phyloP scores from a whole-genome alignment of 2,329 filamentous ascomycete species.

The Beauveria medogensis region DNA sequence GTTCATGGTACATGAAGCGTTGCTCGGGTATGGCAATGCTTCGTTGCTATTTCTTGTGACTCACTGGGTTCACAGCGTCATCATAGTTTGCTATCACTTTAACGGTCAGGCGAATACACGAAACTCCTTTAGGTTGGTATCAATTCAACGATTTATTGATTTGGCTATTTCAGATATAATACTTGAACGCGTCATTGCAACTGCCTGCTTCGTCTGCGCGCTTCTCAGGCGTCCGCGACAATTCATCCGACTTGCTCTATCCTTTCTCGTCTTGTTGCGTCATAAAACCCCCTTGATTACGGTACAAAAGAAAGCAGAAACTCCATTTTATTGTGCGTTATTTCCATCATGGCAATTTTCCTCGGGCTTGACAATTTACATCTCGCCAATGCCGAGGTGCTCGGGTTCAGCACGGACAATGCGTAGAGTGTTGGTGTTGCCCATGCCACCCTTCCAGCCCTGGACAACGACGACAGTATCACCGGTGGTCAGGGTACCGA shows the following conservation, averaged over 20 bases:
- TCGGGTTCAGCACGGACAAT: slow-evolving; percentile 54
- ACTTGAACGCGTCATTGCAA: neutral
- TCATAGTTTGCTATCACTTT: neutral
- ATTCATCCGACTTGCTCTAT: neutral
- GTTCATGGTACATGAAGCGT: too few species aligned
- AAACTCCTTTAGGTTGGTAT: neutral
- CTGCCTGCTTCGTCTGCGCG: neutral
- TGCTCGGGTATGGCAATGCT: too few species aligned
- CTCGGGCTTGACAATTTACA: slow-evolving; percentile 9
- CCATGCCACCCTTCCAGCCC: slow-evolving; percentile 87
- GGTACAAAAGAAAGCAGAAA: slow-evolving; percentile 9
- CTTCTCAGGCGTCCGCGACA: neutral
- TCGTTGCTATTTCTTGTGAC: too few species aligned
- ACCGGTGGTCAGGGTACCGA: slow-evolving; percentile 64
- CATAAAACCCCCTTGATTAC: neutral
- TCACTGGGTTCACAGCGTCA: neutral
- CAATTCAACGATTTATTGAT: slow-evolving; percentile 2
- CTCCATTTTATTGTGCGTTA: neutral
- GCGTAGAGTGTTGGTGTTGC: slow-evolving; percentile 76
- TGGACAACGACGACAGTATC: slow-evolving; percentile 78
- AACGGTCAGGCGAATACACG: neutral
- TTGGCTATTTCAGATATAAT: slow-evolving; percentile 1
- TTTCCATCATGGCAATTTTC: neutral
- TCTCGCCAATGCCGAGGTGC: slow-evolving; percentile 48
- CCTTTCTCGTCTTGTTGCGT: neutral